Base-by-base conservation (phyloP, 495 filamentous ascomycete genomes). In the Gamarada debralockiae region DNA sequence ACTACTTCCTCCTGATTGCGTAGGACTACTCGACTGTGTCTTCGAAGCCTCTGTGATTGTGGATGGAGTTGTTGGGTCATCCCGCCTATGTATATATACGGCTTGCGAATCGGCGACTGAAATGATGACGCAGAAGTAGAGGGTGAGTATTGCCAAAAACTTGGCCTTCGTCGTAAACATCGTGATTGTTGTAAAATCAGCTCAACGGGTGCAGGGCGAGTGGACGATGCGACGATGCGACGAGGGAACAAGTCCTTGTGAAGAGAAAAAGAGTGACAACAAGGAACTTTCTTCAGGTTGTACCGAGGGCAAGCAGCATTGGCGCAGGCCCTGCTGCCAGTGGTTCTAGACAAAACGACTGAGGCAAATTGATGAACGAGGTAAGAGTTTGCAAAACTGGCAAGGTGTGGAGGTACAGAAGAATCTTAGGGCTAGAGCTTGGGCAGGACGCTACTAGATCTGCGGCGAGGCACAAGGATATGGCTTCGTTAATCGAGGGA, bases 81-180 rank as follows among this genome's bases (percentile, higher is more conserved):
- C 49, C 17, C 59, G 50, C 40, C 48, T 31, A 9, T 55, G 37
- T n/a, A 57, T 22, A 37, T 51, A 27, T 46, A 50, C 17, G 31
- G 27, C 47, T 29, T 46, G 20, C 49, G 31, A 34, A 15, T 55
- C 39, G 4, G 52, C 60, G 23, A 54, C 20, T 29, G 53, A n/a
- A 17, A 62, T 20, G 38, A 53, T 58, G 50, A 62, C 50, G 48
- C 49, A 58, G 27, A 56, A 51, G 55, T 36, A 62, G 40, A 62
- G 43, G 17, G 56, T 27, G 10, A 56, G n/a, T 10, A 59, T 12
- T 17, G 43, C 48, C 18, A 58, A 38, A 50, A 52, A 10, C 23
- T 53, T 56, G 10, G 44, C 50, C 15, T 49, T 15, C 48, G 48
- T 59, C 8, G 50, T 24, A 42, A 22, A 27, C 20, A 54, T 38